Conservation (phyloP, 805 yeast species). For the Candida maesae region DNA sequence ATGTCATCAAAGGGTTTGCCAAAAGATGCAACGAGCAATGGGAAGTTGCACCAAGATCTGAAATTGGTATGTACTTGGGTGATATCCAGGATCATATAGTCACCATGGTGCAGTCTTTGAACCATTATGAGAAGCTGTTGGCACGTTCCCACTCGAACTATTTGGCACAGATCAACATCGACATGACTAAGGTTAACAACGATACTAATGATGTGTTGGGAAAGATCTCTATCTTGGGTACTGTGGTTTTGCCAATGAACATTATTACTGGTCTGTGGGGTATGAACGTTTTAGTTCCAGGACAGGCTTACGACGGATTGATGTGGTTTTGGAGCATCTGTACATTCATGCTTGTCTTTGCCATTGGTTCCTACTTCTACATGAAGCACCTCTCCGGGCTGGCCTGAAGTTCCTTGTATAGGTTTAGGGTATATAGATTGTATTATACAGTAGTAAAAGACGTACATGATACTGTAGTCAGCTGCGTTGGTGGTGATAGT, state of each 20-base stretch:
- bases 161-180: slow-evolving; percentile 93
- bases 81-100: slow-evolving; percentile 98
- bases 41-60: slow-evolving; percentile 75
- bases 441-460: too few relatives aligned
- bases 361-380: slow-evolving; percentile 43
- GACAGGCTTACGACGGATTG: slow-evolving; percentile 60
- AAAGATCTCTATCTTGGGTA: slow-evolving; percentile 88
- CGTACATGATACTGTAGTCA: too few relatives aligned
- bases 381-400: slow-evolving; percentile 43
- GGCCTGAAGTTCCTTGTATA: not conserved
- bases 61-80: slow-evolving; percentile 91
- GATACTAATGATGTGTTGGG: slow-evolving; percentile 96
- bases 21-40: slow-evolving; percentile 85
- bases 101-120: slow-evolving; percentile 93
- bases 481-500: too few relatives aligned
- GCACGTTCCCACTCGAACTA: slow-evolving; percentile 96
- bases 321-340: slow-evolving; percentile 62
- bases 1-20: slow-evolving; percentile 94
- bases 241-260: slow-evolving; percentile 92
- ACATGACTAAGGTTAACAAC: slow-evolving; percentile 95
- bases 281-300: slow-evolving; percentile 96
- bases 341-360: slow-evolving; percentile 42
- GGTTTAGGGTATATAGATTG: too few relatives aligned
- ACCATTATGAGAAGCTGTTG: slow-evolving; percentile 89
- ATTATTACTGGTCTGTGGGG: slow-evolving; percentile 98